These are phyloP conservation scores for Aspergillus puulaauensis DNA, from an alignment of 2,329 filamentous ascomycete species.

Conservation along the genomic window DNA sequence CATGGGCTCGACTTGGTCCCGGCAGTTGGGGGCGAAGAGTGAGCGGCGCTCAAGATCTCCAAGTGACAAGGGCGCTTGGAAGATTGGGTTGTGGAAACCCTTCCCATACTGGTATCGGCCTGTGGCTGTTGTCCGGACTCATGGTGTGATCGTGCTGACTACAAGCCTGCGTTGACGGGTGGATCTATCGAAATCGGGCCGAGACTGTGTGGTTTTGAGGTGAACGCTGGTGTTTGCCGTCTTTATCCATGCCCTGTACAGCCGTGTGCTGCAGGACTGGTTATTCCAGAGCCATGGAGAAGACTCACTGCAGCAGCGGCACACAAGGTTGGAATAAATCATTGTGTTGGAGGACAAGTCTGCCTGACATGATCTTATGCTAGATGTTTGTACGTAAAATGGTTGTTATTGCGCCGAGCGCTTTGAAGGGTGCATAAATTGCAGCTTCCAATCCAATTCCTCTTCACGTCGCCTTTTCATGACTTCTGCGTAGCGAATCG, in stretches of 20 bases:
- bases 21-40: conserved; percentile 27
- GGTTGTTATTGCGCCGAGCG: conserved; percentile 24
- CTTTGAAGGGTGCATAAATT: conserved; percentile 11
- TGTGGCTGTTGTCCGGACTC: conserved; percentile 19
- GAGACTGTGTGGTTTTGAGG: conserved; percentile 23
- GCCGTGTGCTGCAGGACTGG: conserved; percentile 9
- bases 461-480: background rate
- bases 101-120: conserved; percentile 21
- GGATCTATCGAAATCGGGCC: conserved; percentile 21
- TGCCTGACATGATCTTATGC: conserved; percentile 29
- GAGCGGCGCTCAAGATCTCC: conserved; percentile 20
- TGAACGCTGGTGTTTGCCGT: conserved; percentile 21
- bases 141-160: conserved; percentile 27
- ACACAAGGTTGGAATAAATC: conserved; percentile 24
- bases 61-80: conserved; percentile 28
- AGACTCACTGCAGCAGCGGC: conserved; percentile 21
- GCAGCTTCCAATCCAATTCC: background rate
- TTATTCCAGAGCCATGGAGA: conserved; percentile 15
- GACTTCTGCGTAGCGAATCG: too few relatives aligned
- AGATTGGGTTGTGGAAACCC: conserved; percentile 25
- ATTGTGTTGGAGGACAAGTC: conserved; percentile 25
- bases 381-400: conserved; percentile 32
- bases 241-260: conserved; percentile 12
- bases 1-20: conserved; percentile 25
- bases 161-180: conserved; percentile 15